A percentile compares a stretch with the other conserved stretches of the same genome.
Conservation (phyloP, 1,284 basidiomycete species). For the Leccinum pachyderme region DNA sequence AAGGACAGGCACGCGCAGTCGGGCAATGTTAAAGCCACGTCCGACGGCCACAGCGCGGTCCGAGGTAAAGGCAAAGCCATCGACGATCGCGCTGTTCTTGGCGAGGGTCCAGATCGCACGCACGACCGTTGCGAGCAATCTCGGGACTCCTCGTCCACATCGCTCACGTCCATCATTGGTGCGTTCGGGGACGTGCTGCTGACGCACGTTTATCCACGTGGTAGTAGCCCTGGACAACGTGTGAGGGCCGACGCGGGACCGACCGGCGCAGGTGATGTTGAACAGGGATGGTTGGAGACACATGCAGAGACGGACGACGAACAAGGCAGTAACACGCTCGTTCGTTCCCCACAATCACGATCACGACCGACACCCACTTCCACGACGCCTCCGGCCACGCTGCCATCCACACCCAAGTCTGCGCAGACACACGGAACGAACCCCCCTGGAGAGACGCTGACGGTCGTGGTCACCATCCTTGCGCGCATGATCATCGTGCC, state of each 20-base stretch:
- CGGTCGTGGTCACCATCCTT: constrained; percentile 75
- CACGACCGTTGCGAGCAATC: constrained; percentile 4
- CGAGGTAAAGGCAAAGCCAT: constrained; percentile 15
- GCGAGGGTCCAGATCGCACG: background rate
- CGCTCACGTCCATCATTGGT: constrained; percentile 38
- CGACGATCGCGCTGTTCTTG: background rate
- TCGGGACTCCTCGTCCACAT: constrained; percentile 18
- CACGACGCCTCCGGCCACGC: background rate
- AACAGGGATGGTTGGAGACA: constrained; percentile 9
- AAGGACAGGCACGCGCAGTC: background rate
- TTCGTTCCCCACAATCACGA: background rate
- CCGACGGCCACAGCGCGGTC: background rate
- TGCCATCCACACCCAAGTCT: background rate
- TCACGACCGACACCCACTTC: background rate
- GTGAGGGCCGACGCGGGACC: background rate
- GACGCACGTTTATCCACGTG: constrained; percentile 13
- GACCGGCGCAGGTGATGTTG: constrained; percentile 7
- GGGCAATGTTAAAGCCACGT: background rate
- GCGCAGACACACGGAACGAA: constrained; percentile 20
- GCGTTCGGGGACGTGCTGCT: constrained; percentile 44
- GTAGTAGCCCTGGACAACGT: background rate
- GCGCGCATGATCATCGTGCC: constrained; percentile 88
- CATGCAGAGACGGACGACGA: constrained; percentile 10
- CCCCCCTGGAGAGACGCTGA: constrained; percentile 69
- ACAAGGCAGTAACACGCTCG: background rate